Evolutionary conservation across 208 protist genomes (phyloP).

Genomic region (Acanthamoeba royreba): DNA sequence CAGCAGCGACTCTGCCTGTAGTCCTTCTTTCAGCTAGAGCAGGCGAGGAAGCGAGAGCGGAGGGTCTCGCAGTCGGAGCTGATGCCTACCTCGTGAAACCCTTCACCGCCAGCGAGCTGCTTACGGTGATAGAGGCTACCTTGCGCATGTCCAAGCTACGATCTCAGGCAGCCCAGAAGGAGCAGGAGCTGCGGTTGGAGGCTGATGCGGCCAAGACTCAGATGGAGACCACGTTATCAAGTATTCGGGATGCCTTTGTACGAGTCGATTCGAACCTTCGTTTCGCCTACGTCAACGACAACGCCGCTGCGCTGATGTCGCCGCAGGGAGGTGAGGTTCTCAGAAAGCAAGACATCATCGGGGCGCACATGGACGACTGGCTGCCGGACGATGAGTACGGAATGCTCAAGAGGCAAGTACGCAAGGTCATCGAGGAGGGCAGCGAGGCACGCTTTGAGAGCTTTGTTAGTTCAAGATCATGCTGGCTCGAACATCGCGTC

Average conservation of each 20-base stretch:
- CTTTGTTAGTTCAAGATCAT: not conserved
- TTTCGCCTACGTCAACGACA: not conserved
- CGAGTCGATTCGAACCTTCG: not conserved
- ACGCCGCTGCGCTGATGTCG: not conserved
- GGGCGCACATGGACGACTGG: not conserved
- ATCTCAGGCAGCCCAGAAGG: not conserved
- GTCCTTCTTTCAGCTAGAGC: slow-evolving; percentile 53
- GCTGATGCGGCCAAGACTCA: not conserved
- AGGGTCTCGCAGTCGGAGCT: not conserved
- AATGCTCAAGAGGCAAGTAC: not conserved
- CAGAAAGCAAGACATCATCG: not conserved
- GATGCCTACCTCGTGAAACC: slow-evolving; percentile 51
- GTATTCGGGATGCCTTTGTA: not conserved
- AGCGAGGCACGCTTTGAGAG: not conserved
- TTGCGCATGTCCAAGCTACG: not conserved
- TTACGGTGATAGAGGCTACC: too few relatives aligned
- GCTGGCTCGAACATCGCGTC: not conserved
- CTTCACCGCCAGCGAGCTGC: not conserved
- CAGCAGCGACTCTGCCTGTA: not conserved
- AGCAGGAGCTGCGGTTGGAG: not conserved
- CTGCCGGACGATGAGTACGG: not conserved
- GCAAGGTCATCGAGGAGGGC: not conserved
- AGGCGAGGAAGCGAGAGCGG: slow-evolving; percentile 16
- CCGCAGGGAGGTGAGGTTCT: too few relatives aligned
- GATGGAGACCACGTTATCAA: not conserved